Evolutionary conservation across 495 filamentous ascomycete genomes (phyloP), one percentile per base, ranked within the genome.

Genomic region (Tricharina praecox): DNA sequence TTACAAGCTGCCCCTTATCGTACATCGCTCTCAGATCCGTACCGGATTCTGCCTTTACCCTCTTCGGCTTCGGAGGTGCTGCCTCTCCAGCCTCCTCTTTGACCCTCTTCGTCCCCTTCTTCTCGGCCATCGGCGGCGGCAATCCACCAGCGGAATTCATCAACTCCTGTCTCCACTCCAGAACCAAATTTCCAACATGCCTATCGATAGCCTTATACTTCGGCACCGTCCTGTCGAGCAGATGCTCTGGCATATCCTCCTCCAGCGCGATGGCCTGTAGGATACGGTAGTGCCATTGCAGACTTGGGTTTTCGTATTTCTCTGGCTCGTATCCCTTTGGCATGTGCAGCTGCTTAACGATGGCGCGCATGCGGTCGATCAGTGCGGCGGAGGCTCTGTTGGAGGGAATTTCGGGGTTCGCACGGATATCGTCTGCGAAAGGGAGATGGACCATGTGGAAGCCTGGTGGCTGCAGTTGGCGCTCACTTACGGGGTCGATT

Each of bases 251-350:
- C 16, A 87, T 62, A 40, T 95, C 90, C 59, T 99, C 92, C 24
- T 93, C 86, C 10, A 99, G 64, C 1, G 92, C 92, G 37, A 93
- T 71, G 3, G 83, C 84, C 62, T 99, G 92, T 3, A 99, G 67
- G 34, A 96, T 88, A 37, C 78, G 79, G 66, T 96, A 99, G 63
- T 94, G 87, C 92, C 92, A 99, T 68, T 99, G 92, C 44, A 99
- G 72, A 0, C 80, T 74, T 52, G 92, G 90, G 53, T 99, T 99
- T 0, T 92, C 84, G 58, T 96, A 96, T 60, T 81, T 88, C 2
- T 66, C 62, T 13, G 88, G 85, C 48, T 86, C 78, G 58, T 93
- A 99, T 1, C 74, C 87, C 53, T 82, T 85, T 0, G 92, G 92
- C 9, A 99, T 77, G 55, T 96, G 86, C 9, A 99, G 64, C 55